A percentile compares a stretch with the other conserved stretches of the same genome.
These are phyloP conservation scores for Podaxis sp. DNA, from an alignment of 768 basidiomycete species.

Conservation along the genomic window DNA sequence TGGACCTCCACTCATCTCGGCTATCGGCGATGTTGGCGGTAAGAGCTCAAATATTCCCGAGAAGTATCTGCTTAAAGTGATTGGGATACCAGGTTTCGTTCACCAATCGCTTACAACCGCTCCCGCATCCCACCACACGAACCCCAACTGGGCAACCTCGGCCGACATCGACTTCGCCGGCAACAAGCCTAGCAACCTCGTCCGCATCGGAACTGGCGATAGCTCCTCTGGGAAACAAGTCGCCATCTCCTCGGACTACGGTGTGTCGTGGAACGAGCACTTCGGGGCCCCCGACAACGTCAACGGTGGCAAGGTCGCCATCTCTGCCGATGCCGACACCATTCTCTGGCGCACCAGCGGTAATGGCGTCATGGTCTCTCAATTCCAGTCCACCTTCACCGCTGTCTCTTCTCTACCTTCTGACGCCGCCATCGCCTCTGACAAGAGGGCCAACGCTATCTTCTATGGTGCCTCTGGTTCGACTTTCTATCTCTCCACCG, in stretches of 20 bases:
- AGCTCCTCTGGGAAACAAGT: slow-evolving; percentile 51
- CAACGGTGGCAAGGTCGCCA: slow-evolving; percentile 40
- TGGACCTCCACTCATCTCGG: slow-evolving; percentile 57
- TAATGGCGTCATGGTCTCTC: slow-evolving; percentile 53
- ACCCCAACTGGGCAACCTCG: slow-evolving; percentile 46
- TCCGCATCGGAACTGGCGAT: slow-evolving; percentile 51
- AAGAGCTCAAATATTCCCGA: slow-evolving; percentile 4
- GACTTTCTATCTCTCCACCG: slow-evolving; percentile 58
- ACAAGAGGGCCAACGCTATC: slow-evolving; percentile 53
- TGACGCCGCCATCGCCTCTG: slow-evolving; percentile 55
- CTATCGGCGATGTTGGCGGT: slow-evolving; percentile 55
- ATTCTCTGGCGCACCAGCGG: slow-evolving; percentile 54
- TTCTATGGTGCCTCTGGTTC: slow-evolving; percentile 60
- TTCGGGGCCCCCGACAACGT: slow-evolving; percentile 53
- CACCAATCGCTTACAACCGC: slow-evolving; percentile 42
- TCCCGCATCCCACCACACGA: slow-evolving; percentile 38
- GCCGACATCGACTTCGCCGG: slow-evolving; percentile 56
- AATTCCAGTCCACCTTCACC: slow-evolving; percentile 45
- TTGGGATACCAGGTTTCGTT: slow-evolving; percentile 37
- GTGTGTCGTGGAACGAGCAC: slow-evolving; percentile 54
- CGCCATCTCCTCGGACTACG: slow-evolving; percentile 54
- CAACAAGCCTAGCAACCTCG: slow-evolving; percentile 45
- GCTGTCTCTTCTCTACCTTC: slow-evolving; percentile 52
- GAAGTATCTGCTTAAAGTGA: background rate
- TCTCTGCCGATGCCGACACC: slow-evolving; percentile 53